phyloP scores from a whole-genome alignment of 441 rosid genomes.

The Aleurites moluccanus region DNA sequence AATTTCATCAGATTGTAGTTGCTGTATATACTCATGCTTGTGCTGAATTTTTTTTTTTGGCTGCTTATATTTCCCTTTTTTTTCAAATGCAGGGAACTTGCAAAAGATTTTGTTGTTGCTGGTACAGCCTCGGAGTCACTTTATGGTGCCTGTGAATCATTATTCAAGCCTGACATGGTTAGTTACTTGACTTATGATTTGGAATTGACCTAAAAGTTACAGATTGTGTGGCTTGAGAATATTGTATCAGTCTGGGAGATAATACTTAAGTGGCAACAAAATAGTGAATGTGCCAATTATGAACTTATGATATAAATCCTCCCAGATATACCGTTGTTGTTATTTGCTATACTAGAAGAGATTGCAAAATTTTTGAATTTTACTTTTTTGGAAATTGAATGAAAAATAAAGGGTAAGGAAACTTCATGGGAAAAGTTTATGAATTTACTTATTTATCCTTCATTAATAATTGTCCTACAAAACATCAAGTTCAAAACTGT shows the following conservation, averaged over 20 bases:
- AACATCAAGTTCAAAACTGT: background rate
- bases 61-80: background rate
- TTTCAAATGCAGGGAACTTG: constrained; percentile 66
- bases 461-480: too few relatives aligned
- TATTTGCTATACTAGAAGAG: too few relatives aligned
- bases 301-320: background rate
- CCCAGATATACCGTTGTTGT: background rate
- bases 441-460: too few relatives aligned
- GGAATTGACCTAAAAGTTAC: background rate
- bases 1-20: background rate
- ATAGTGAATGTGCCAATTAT: background rate
- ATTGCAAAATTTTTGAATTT: too few relatives aligned
- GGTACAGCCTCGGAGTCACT: constrained; percentile 95
- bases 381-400: too few relatives aligned
- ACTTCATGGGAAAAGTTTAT: too few relatives aligned
- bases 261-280: background rate
- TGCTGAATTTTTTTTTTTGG: background rate
- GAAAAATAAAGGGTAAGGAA: background rate
- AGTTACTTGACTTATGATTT: constrained; percentile 26
- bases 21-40: background rate
- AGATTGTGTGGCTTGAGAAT: background rate
- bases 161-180: constrained; percentile 95
- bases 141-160: constrained; percentile 92
- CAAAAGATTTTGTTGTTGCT: constrained; percentile 93
- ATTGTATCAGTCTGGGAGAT: background rate